Base-by-base conservation (phyloP, 345 rosid species). In the Trapa bicornis region DNA sequence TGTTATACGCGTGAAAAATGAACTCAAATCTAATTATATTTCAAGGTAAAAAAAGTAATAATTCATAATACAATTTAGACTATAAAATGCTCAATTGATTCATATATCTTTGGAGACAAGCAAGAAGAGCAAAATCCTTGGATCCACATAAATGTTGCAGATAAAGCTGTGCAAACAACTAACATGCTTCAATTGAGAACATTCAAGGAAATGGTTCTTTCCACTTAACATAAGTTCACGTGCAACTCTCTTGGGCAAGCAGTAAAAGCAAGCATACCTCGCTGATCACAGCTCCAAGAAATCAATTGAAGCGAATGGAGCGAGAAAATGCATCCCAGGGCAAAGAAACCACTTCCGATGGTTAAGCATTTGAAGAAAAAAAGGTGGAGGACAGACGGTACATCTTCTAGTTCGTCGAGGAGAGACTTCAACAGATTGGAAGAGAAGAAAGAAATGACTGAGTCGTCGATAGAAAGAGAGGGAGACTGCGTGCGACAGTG, bases 361-460 rank as follows among this genome's bases (percentile, higher is more conserved):
- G 60, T 11, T 22, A 22, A 54, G 17, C 32, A 2, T 50, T 16
- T 50, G 2, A 53, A 3, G 58, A 17, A 54, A n/a, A 41, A 41
- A 7, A 22, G n/a, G 37, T 37, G 72, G 54, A 54, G 64, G 36
- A 33, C 29, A 36, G 10, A 32, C 11, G 39, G 47, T 38, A 92
- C 98, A 94, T 90, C 97, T 84, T 93, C 97, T 29, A 93, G 83
- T 52, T 90, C 95, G 76, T 93, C 97, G 67, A 90, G 96, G 68
- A 93, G 22, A 93, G 96, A 81, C 90, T 90, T 96, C 96, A 90
- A 78, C 82, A 93, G 42, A 93, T 22, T 22, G 92, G 12, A 93
- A 80, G 47, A 93, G 96, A 78, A 22, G 29, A 22, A 22, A 22
- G 29, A 22, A 22, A 22, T 22, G 29, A 22, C 29, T 22, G 29